These are phyloP conservation scores for Dioscorea zingiberensis DNA, from an alignment of 106 monocot genomes.

Conservation along the genomic window DNA sequence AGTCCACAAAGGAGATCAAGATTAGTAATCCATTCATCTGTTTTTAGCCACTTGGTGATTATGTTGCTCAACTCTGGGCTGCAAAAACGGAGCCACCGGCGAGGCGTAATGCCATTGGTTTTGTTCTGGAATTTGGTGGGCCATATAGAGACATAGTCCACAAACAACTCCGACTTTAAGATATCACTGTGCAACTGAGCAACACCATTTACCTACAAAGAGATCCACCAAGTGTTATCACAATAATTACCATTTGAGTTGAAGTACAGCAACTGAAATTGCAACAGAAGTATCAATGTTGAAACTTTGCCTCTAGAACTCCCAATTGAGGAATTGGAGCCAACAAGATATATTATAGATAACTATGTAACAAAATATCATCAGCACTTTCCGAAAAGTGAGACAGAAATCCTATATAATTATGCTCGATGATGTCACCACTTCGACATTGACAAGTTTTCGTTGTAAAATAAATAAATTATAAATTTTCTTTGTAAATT, in stretches of 20 bases:
- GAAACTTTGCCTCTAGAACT: no score
- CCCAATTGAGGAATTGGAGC: no score
- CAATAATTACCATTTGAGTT: neutral
- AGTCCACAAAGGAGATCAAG: conserved; percentile 87
- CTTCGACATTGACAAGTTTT: no score
- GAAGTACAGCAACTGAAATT: no score
- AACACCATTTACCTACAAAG: conserved; percentile 87
- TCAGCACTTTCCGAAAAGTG: no score
- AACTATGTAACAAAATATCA: no score
- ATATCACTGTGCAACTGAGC: conserved; percentile 91
- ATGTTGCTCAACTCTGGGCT: conserved; percentile 74
- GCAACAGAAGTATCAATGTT: no score
- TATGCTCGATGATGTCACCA: no score
- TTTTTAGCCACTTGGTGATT: conserved; percentile 92
- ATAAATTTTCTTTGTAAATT: no score
- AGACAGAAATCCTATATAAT: no score
- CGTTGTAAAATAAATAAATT: no score
- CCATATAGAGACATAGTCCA: conserved; percentile 78
- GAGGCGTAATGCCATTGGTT: conserved; percentile 93
- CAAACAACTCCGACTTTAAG: conserved; percentile 71
- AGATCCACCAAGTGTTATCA: neutral
- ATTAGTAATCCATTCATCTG: conserved; percentile 80
- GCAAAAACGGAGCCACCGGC: conserved; percentile 79
- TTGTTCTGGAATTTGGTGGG: conserved; percentile 89
- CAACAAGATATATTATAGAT: no score